Evolutionary conservation across 2,329 filamentous ascomycete genomes (phyloP), one percentile per base, ranked within the genome.

Genomic region (Aureobasidium lini): DNA sequence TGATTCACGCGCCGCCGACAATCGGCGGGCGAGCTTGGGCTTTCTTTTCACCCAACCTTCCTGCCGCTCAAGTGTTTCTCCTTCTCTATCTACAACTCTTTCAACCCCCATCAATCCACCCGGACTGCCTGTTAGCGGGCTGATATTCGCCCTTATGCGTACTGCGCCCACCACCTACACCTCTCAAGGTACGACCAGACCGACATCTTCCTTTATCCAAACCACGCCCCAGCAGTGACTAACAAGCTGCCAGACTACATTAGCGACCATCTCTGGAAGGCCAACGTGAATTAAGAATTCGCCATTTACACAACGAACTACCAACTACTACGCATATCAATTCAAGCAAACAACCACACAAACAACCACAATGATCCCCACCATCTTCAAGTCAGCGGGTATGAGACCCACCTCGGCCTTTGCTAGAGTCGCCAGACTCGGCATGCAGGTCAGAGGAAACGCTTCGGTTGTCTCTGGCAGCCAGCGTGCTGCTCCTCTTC

Each of bases 191-290:
- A 77, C 66, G 29, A 43, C 28, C 28, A 48, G 6, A 9, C 4
- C 34, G 32, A 44, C 36, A 47, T 48, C 34, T 18, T 44, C 29
- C 8, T 23, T 23, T 23, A 23, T 23, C 2, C 23, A 23, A 23
- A 34, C 37, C 50, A 40, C 59, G 40, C 64, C 63, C 66, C 42
- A 44, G 31, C 58, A 58, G 47, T 52, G 34, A 34, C 50, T 63
- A 50, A 64, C 42, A 34, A 18, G 9, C 59, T 59, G 18, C 58
- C 50, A 83, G 82, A 85, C 77, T 85, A 85, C 75, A 84, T 85
- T 76, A 84, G 82, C 79, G 83, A 86, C 78, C 83, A 86, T 77
- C 79, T 86, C 74, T 86, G 83, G 83, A 86, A 85, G 77, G 82
- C 83, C 68, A 83, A 81, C 70, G 79, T 81, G 71, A 84, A 83